These are phyloP conservation scores for Candida boleticola DNA, from an alignment of 805 yeast genomes.

Conservation along the genomic window DNA sequence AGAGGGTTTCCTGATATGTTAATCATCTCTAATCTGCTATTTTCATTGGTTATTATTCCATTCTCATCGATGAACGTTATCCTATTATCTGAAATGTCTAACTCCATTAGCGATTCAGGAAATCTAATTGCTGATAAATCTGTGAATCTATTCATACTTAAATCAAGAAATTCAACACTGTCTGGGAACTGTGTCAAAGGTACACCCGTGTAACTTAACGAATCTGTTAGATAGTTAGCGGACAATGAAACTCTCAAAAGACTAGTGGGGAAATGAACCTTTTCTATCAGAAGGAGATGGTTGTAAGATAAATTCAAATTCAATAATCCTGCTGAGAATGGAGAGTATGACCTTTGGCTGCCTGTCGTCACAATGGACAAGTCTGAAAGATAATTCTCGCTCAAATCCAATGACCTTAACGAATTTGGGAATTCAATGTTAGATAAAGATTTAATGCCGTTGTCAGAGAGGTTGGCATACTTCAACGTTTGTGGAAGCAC, in stretches of 20 bases:
- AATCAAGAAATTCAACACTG: background rate
- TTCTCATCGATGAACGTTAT: too few species aligned
- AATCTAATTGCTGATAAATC: background rate
- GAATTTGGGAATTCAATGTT: background rate
- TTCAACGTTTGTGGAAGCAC: background rate
- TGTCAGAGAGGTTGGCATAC: background rate
- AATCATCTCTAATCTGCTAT: too few species aligned
- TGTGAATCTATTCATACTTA: background rate
- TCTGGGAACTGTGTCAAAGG: background rate
- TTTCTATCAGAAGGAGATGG: background rate
- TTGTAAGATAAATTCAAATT: background rate
- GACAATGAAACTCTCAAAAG: background rate
- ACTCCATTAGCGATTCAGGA: background rate
- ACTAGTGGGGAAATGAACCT: background rate
- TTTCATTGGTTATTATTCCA: too few species aligned
- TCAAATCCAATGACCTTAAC: background rate
- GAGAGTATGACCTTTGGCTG: too few species aligned
- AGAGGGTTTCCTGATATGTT: slow-evolving; percentile 1
- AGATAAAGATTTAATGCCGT: background rate
- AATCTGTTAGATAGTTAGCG: background rate
- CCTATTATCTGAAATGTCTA: background rate
- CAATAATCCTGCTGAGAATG: background rate
- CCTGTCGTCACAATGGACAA: background rate
- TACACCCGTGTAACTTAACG: background rate
- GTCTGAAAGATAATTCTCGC: background rate